Evolutionary conservation across 371 early-diverging fungal genomes (phyloP).

Genomic region (Mucor irregularis): DNA sequence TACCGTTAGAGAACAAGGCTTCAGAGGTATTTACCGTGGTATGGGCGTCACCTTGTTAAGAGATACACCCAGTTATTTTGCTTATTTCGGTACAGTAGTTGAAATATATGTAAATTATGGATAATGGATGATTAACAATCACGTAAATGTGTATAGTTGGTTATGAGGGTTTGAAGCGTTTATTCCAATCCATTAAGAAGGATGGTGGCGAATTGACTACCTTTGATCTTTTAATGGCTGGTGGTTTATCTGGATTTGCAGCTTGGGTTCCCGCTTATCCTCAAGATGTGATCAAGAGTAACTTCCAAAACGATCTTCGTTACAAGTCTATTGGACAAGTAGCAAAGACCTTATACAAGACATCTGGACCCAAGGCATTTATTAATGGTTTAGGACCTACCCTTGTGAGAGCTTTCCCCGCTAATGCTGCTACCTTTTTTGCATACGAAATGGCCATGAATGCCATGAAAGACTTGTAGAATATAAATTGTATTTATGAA

Average conservation of each 20-base stretch:
- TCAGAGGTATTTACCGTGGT: slow-evolving; percentile 80
- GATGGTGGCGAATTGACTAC: slow-evolving; percentile 37
- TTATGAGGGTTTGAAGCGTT: slow-evolving; percentile 67
- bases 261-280: slow-evolving; percentile 91
- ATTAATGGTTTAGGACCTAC: slow-evolving; percentile 85
- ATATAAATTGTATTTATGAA: background rate
- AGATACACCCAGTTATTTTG: slow-evolving; percentile 83
- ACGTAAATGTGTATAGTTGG: slow-evolving; percentile 39
- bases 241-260: slow-evolving; percentile 81
- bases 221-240: slow-evolving; percentile 75
- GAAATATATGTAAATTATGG: background rate
- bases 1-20: slow-evolving; percentile 67
- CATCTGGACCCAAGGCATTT: slow-evolving; percentile 58
- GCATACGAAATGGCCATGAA: slow-evolving; percentile 80
- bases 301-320: slow-evolving; percentile 67
- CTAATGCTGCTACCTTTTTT: slow-evolving; percentile 86
- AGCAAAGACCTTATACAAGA: slow-evolving; percentile 8
- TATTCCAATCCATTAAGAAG: slow-evolving; percentile 50
- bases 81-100: slow-evolving; percentile 70
- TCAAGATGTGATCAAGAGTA: slow-evolving; percentile 87
- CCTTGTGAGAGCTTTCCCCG: slow-evolving; percentile 89
- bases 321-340: slow-evolving; percentile 20
- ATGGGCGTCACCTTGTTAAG: slow-evolving; percentile 78
- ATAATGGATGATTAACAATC: no score
- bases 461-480: slow-evolving; percentile 25